A percentile compares a stretch with the other conserved stretches of the same genome.
Evolutionary conservation across 176 grass and related monocot genomes (phyloP).

Genomic region (Avena sativa): DNA sequence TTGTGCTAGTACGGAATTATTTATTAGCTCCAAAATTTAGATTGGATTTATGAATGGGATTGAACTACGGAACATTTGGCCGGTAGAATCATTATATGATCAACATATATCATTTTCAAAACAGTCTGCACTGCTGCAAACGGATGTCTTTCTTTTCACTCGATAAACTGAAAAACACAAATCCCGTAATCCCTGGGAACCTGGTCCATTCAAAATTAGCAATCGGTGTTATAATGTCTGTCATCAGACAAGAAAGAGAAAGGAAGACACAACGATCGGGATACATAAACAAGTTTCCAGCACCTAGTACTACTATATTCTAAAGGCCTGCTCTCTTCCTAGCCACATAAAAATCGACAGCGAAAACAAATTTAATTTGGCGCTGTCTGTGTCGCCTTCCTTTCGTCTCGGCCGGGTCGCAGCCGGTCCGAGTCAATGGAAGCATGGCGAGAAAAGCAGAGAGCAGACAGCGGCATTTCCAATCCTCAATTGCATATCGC

Average conservation of each 20-base stretch:
- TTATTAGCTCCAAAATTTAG: too few relatives aligned
- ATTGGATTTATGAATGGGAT: too few relatives aligned
- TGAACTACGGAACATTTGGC: too few relatives aligned
- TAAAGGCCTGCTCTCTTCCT: background rate
- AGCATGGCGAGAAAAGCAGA: background rate
- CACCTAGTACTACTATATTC: background rate
- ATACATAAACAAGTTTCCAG: background rate
- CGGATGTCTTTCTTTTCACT: too few relatives aligned
- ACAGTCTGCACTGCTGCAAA: too few relatives aligned
- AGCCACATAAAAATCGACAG: background rate
- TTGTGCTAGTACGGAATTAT: too few relatives aligned
- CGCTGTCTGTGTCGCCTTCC: background rate
- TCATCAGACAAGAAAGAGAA: background rate
- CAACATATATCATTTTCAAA: too few relatives aligned
- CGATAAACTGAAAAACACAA: too few relatives aligned
- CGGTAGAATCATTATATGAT: too few relatives aligned
- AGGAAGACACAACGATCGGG: background rate
- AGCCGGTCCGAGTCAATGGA: background rate
- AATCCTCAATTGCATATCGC: background rate
- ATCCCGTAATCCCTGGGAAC: too few relatives aligned
- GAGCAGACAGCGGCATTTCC: background rate
- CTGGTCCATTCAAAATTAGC: background rate
- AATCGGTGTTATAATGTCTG: background rate
- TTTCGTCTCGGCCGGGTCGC: constrained; percentile 5
- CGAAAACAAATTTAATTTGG: background rate